A percentile compares a stretch with the other conserved stretches of the same genome.
phyloP scores from a whole-genome alignment of 371 early-diverging fungal species.

The Rhizopus delemar region DNA sequence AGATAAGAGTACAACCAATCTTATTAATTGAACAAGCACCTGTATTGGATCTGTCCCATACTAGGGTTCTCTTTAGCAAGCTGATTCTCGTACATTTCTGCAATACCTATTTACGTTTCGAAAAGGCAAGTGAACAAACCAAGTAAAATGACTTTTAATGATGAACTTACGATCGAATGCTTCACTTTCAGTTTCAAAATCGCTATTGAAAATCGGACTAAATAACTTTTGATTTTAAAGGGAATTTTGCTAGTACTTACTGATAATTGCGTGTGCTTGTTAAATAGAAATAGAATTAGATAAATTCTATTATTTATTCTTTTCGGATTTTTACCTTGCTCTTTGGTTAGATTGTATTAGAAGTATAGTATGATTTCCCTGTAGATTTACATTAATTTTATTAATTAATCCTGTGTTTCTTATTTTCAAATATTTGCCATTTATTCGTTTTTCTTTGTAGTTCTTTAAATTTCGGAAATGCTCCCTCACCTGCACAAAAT shows the following conservation, averaged over 20 bases:
- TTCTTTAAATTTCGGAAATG: too few species aligned
- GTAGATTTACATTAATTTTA: neutral
- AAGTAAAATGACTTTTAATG: neutral
- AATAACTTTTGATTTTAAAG: neutral
- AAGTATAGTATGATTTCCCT: conserved; percentile 31
- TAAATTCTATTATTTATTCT: neutral
- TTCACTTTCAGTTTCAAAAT: conserved; percentile 33
- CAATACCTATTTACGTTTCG: conserved; percentile 31
- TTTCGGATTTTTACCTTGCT: conserved; percentile 20
- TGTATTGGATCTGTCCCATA: conserved; percentile 46
- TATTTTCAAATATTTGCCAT: neutral
- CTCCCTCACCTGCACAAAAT: too few species aligned
- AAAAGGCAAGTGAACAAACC: neutral
- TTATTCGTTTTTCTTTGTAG: neutral
- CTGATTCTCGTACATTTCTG: conserved; percentile 40
- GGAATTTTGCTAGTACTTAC: conserved; percentile 20
- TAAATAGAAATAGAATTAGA: neutral
- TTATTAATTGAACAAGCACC: conserved; percentile 17
- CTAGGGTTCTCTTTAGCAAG: conserved; percentile 46
- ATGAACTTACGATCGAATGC: conserved; percentile 36
- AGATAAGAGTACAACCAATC: neutral
- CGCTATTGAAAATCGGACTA: conserved; percentile 17
- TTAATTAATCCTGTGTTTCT: neutral
- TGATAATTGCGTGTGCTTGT: conserved; percentile 32
- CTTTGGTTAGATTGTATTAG: conserved; percentile 18